These are phyloP conservation scores for Cutaneotrichosporon sp. DNA, from an alignment of 1,284 basidiomycete species.

Conservation along the genomic window DNA sequence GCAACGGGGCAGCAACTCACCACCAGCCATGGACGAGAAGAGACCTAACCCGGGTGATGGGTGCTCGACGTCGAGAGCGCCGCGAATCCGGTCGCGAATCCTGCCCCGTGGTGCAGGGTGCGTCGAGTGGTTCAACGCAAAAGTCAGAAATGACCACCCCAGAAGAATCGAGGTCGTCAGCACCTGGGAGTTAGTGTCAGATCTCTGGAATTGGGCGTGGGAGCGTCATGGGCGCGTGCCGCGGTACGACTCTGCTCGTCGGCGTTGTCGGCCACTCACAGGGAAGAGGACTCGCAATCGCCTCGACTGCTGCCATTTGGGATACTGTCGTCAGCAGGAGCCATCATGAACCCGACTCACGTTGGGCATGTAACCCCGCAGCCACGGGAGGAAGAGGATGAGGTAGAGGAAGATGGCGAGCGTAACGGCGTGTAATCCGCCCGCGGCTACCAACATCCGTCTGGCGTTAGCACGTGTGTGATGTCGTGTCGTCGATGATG, in stretches of 20 bases:
- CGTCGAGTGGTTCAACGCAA: constrained; percentile 39
- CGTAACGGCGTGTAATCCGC: constrained; percentile 30
- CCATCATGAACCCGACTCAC: constrained; percentile 21
- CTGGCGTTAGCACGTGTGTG: constrained; percentile 10
- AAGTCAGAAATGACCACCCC: constrained; percentile 39
- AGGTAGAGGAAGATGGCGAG: constrained; percentile 48
- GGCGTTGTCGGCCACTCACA: constrained; percentile 19
- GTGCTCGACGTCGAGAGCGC: constrained; percentile 7
- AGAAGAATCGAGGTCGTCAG: constrained; percentile 41
- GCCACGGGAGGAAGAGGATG: constrained; percentile 45
- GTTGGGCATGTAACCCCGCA: constrained; percentile 46
- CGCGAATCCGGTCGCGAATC: constrained; percentile 25
- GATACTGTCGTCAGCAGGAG: constrained; percentile 33
- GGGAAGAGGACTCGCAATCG: constrained; percentile 43
- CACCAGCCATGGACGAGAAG: constrained; percentile 32
- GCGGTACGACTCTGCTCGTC: neutral
- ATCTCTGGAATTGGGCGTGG: neutral
- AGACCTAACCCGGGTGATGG: constrained; percentile 26
- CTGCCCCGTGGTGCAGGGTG: constrained; percentile 24
- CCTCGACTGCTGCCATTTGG: constrained; percentile 45
- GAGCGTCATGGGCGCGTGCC: neutral
- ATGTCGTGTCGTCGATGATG: too few species aligned
- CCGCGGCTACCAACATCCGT: constrained; percentile 9
- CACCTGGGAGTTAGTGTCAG: too few species aligned
- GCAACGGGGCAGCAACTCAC: too few species aligned